A percentile compares a stretch with the other conserved stretches of the same genome.
These are phyloP conservation scores for Neopestalotiopsis sp. DNA, from an alignment of 2,329 filamentous ascomycete genomes.

Conservation along the genomic window DNA sequence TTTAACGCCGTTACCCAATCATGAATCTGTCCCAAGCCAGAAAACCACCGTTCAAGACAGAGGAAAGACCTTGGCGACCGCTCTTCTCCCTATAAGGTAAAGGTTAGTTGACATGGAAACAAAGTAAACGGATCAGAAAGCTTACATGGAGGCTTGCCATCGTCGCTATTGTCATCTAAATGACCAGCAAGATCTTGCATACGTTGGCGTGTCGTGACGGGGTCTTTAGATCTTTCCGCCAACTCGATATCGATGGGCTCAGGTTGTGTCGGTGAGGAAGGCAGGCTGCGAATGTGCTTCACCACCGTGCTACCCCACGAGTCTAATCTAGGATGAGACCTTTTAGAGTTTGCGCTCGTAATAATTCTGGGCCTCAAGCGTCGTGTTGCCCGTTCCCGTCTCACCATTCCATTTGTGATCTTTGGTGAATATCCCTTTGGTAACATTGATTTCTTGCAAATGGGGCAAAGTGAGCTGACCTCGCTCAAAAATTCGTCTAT, in stretches of 20 bases:
- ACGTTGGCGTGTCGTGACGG: conserved; percentile 24
- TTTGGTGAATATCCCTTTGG: conserved; percentile 69
- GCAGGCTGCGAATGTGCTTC: conserved; percentile 23
- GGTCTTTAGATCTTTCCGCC: conserved; percentile 26
- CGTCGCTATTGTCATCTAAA: conserved; percentile 37
- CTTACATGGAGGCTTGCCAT: conserved; percentile 36
- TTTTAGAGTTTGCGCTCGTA: background rate
- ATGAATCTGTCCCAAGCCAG: background rate
- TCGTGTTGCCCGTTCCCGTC: conserved; percentile 74
- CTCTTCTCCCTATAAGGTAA: conserved; percentile 44
- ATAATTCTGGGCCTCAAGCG: conserved; percentile 59
- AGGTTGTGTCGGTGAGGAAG: conserved; percentile 24
- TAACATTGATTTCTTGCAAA: conserved; percentile 86
- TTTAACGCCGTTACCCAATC: conserved; percentile 26
- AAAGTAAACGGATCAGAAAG: background rate
- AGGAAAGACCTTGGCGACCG: conserved; percentile 49
- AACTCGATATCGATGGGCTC: conserved; percentile 25
- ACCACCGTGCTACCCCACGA: conserved; percentile 28
- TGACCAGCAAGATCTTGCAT: conserved; percentile 34
- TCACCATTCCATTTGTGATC: conserved; percentile 86
- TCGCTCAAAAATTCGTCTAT: conserved; percentile 83
- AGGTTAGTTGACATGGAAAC: conserved; percentile 23
- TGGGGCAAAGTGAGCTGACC: conserved; percentile 84
- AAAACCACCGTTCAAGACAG: conserved; percentile 5
- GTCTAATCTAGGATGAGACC: conserved; percentile 28